A percentile compares a stretch with the other conserved stretches of the same genome.
These are phyloP conservation scores for Debaryomyces castellii DNA, from an alignment of 805 yeast genomes.

Conservation along the genomic window DNA sequence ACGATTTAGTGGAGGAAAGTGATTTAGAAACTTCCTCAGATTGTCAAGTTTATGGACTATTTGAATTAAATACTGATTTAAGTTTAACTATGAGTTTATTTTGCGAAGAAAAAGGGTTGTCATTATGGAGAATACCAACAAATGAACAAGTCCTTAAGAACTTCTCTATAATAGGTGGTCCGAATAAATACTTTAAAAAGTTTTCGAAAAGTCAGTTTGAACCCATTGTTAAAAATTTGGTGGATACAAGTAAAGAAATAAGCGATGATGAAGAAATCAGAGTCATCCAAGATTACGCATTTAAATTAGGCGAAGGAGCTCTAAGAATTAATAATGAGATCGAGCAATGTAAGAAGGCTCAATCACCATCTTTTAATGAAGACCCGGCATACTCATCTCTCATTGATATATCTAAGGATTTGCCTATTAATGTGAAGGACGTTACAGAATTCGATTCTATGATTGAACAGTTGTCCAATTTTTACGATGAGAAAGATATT, in stretches of 20 bases:
- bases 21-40: constrained; percentile 2
- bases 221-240: background rate
- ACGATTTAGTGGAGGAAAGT: constrained; percentile 8
- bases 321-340: constrained; percentile 1
- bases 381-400: constrained; percentile 12
- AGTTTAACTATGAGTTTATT: constrained; percentile 11
- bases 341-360: background rate
- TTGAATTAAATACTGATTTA: constrained; percentile 17
- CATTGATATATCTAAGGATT: constrained; percentile 16
- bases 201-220: constrained; percentile 6
- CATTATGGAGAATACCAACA: background rate
- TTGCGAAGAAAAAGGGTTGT: constrained; percentile 3
- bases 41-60: constrained; percentile 10
- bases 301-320: constrained; percentile 22
- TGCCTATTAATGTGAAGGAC: constrained; percentile 23
- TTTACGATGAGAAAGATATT: constrained; percentile 23
- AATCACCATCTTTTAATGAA: background rate
- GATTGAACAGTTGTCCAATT: constrained; percentile 31
- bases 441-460: constrained; percentile 38
- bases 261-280: constrained; percentile 9
- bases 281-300: constrained; percentile 28
- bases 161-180: background rate
- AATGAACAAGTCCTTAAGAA: background rate
- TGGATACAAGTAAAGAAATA: background rate
- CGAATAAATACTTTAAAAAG: constrained; percentile 4